phyloP scores from a whole-genome alignment of 2,329 filamentous ascomycete genomes.

The Colletotrichum ledebouriae region DNA sequence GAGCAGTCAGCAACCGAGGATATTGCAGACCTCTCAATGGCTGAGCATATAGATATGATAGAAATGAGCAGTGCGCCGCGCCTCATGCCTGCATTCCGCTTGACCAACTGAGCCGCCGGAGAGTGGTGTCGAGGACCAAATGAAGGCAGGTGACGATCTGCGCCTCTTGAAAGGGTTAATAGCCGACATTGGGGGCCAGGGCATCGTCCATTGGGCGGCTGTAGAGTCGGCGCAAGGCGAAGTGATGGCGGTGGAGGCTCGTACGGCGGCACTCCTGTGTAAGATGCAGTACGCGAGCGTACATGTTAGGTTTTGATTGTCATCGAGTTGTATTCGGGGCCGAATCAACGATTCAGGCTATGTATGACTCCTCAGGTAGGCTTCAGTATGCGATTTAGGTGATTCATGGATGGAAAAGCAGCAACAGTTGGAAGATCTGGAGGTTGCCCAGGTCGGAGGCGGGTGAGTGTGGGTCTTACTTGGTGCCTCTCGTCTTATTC shows the following conservation, averaged over 20 bases:
- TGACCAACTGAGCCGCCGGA: neutral
- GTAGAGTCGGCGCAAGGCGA: slow-evolving; percentile 4
- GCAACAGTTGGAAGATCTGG: neutral
- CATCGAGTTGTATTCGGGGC: too few relatives aligned
- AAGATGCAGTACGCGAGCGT: too few relatives aligned
- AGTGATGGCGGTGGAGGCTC: neutral
- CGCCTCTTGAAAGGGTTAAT: slow-evolving; percentile 6
- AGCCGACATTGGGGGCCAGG: neutral
- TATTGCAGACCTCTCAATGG: neutral
- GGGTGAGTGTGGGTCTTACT: slow-evolving; percentile 10
- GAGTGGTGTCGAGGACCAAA: neutral
- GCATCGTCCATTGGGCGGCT: neutral
- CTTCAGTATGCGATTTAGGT: too few relatives aligned
- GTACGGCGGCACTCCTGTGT: too few relatives aligned
- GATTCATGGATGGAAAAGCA: neutral
- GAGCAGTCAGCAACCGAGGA: slow-evolving; percentile 6
- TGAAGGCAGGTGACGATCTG: slow-evolving; percentile 14
- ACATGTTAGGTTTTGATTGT: too few relatives aligned
- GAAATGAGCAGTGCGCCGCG: slow-evolving; percentile 2
- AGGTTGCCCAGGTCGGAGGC: neutral
- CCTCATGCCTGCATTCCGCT: slow-evolving; percentile 10
- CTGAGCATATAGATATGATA: too few relatives aligned
- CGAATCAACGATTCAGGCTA: too few relatives aligned
- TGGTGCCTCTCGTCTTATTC: neutral
- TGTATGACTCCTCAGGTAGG: too few relatives aligned